Conservation (phyloP, 2,329 filamentous ascomycete species). For the Diplodia sapinea region DNA sequence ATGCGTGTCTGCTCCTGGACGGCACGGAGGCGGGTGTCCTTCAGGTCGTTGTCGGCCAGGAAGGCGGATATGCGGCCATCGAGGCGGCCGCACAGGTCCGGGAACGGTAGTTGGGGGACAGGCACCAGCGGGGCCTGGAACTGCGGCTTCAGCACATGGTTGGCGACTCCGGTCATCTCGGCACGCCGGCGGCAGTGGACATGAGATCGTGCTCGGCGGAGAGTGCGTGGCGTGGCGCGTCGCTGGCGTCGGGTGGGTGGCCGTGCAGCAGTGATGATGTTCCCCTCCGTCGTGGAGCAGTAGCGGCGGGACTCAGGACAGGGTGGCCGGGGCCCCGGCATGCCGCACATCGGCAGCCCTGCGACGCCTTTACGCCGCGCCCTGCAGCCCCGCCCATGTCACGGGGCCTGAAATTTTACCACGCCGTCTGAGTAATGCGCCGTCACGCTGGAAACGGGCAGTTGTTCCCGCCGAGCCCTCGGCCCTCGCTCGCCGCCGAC, state of each 20-base stretch:
- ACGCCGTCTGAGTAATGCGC: slow-evolving; percentile 16
- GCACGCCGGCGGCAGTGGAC: slow-evolving; percentile 38
- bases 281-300: neutral
- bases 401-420: slow-evolving; percentile 12
- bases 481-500: slow-evolving; percentile 20
- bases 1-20: slow-evolving; percentile 77
- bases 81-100: slow-evolving; percentile 57
- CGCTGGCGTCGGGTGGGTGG: slow-evolving; percentile 10
- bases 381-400: slow-evolving; percentile 1
- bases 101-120: slow-evolving; percentile 54
- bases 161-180: slow-evolving; percentile 46
- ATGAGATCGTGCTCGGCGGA: slow-evolving; percentile 37
- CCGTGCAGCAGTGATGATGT: slow-evolving; percentile 14
- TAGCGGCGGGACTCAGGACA: neutral
- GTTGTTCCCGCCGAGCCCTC: slow-evolving; percentile 20
- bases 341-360: slow-evolving; percentile 22
- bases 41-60: slow-evolving; percentile 61
- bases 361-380: neutral
- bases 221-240: slow-evolving; percentile 7
- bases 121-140: slow-evolving; percentile 44
- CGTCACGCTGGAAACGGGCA: slow-evolving; percentile 17
- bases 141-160: slow-evolving; percentile 45
- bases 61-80: slow-evolving; percentile 69
- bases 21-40: slow-evolving; percentile 55
- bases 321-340: neutral